Conservation (phyloP, 306 rosid species). For the Inga leiocalycina region DNA sequence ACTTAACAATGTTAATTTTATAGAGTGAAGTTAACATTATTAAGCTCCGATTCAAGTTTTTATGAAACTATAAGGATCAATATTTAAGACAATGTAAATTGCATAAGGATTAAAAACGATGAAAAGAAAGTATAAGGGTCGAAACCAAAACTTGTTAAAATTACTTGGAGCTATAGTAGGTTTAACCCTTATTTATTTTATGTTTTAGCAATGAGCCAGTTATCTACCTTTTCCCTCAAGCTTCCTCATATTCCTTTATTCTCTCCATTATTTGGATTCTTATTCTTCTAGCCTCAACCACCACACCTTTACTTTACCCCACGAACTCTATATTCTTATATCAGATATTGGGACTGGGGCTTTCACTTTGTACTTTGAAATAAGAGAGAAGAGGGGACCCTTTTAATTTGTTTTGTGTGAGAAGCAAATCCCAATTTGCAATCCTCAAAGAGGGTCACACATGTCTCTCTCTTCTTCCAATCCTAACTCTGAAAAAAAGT, state of each 20-base stretch:
- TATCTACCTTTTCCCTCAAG: background rate
- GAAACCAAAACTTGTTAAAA: too few relatives aligned
- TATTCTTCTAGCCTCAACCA: background rate
- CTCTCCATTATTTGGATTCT: background rate
- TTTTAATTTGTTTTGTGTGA: conserved; percentile 2
- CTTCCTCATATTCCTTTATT: conserved; percentile 1
- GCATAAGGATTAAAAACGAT: too few relatives aligned
- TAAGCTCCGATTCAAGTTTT: too few relatives aligned
- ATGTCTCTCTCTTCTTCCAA: background rate
- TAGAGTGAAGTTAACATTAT: too few relatives aligned
- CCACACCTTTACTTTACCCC: background rate
- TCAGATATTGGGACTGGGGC: background rate
- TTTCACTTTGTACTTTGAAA: background rate
- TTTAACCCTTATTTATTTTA: too few relatives aligned
- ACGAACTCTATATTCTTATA: background rate
- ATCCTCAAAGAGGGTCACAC: background rate
- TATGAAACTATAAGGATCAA: too few relatives aligned
- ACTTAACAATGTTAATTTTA: too few relatives aligned
- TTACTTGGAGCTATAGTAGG: too few relatives aligned
- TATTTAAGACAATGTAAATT: too few relatives aligned
- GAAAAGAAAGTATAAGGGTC: too few relatives aligned
- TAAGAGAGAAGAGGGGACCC: background rate
- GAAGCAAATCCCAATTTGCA: conserved; percentile 3
- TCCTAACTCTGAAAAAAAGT: background rate
- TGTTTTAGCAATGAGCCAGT: background rate